Conservation (phyloP, 139 green algal genomes). For the Spirogloea muscicola region DNA sequence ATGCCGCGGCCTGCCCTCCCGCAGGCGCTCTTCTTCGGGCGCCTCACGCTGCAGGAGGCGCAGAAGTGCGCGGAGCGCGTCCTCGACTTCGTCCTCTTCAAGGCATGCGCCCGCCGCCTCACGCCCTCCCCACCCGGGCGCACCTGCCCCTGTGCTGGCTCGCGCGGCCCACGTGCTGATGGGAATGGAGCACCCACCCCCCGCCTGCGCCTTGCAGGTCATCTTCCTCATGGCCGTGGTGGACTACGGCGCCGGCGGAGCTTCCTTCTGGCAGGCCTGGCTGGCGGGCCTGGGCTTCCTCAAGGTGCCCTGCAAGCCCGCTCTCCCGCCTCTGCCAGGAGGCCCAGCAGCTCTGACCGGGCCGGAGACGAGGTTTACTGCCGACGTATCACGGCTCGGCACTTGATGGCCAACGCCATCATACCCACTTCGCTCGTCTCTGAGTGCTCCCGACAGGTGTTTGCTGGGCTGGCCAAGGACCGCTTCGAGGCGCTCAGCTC, state of each 20-base stretch:
- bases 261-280: background rate
- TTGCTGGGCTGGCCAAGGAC: conserved; percentile 10
- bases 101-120: conserved; percentile 33
- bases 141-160: too few relatives aligned
- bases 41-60: conserved; percentile 19
- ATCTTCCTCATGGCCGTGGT: conserved; percentile 8
- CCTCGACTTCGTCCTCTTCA: conserved; percentile 34
- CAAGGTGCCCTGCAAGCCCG: background rate
- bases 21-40: conserved; percentile 30
- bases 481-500: conserved; percentile 10
- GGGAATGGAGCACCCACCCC: too few relatives aligned
- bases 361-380: too few relatives aligned
- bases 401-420: background rate
- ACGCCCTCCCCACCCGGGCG: too few relatives aligned
- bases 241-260: background rate
- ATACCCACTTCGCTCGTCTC: background rate
- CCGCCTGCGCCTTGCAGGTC: too few relatives aligned
- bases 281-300: conserved; percentile 17
- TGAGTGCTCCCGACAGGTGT: conserved; percentile 12
- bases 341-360: background rate
- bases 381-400: background rate
- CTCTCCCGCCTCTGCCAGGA: background rate
- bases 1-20: too few relatives aligned
- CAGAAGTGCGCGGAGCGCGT: conserved; percentile 35
- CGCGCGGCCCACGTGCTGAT: too few relatives aligned